These are phyloP conservation scores for Cyclanthera cordifolia DNA, from an alignment of 306 rosid genomes.

Conservation along the genomic window DNA sequence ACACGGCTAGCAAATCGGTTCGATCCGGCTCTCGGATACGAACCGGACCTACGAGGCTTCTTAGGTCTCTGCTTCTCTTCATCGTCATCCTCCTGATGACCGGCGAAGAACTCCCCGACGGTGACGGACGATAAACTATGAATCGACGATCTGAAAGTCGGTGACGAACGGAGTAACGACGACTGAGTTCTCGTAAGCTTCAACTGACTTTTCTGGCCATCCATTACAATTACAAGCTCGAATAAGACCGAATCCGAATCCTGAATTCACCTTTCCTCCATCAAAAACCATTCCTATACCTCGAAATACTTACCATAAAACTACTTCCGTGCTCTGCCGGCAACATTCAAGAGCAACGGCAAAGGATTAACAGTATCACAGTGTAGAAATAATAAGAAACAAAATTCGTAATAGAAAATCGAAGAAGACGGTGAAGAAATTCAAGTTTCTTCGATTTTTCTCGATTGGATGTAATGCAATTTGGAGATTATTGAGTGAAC, in stretches of 20 bases:
- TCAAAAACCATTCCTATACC: neutral
- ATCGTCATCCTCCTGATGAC: slow-evolving; percentile 40
- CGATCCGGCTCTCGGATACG: slow-evolving; percentile 21
- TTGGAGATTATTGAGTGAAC: neutral
- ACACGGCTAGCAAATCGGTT: too few relatives aligned
- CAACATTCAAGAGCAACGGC: slow-evolving; percentile 4
- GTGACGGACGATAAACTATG: slow-evolving; percentile 67
- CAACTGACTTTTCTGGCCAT: slow-evolving; percentile 54
- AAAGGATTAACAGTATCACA: neutral
- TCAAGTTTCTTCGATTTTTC: neutral
- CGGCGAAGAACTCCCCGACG: too few relatives aligned
- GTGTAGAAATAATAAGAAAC: neutral
- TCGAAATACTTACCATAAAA: too few relatives aligned
- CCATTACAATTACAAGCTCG: slow-evolving; percentile 27
- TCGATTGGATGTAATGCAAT: neutral
- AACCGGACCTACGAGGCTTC: slow-evolving; percentile 20
- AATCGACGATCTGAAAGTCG: slow-evolving; percentile 87
- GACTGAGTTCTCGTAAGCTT: slow-evolving; percentile 84
- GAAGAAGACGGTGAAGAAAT: neutral
- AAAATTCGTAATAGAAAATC: neutral
- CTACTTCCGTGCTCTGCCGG: neutral
- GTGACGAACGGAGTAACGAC: slow-evolving; percentile 71
- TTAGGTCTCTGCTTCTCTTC: slow-evolving; percentile 30
- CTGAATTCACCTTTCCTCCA: neutral
- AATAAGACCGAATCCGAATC: slow-evolving; percentile 1